Conservation (phyloP, 441 rosid species). For the Pelargonium fulgidum region DNA sequence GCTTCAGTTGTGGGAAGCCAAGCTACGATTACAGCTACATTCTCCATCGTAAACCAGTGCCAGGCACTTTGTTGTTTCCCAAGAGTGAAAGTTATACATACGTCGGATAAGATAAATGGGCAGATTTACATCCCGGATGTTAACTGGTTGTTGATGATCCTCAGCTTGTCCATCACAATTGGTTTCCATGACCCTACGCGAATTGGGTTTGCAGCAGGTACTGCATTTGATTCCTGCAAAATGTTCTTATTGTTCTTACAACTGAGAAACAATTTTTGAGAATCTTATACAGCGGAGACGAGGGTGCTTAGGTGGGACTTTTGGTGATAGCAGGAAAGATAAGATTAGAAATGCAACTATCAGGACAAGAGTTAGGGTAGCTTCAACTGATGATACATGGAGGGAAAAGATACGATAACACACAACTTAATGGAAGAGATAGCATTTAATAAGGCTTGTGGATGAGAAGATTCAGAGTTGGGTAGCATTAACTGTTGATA, state of each 20-base stretch:
- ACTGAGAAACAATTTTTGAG: not conserved
- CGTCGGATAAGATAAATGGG: constrained; percentile 49
- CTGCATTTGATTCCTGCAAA: not conserved
- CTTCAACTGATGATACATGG: no score
- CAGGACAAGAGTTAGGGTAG: no score
- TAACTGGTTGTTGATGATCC: constrained; percentile 58
- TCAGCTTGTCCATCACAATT: constrained; percentile 46
- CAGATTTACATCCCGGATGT: constrained; percentile 59
- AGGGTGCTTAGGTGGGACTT: no score
- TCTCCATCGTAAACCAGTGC: constrained; percentile 69
- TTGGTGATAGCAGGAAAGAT: no score
- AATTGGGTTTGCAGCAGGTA: constrained; percentile 54
- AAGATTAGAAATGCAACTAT: no score
- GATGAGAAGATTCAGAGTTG: no score
- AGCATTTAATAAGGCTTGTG: no score
- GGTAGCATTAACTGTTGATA: no score
- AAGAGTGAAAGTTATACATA: constrained; percentile 50
- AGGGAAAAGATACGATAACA: no score
- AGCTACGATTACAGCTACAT: constrained; percentile 60
- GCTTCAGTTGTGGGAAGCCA: constrained; percentile 65
- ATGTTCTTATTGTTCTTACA: not conserved
- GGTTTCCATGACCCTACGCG: constrained; percentile 34
- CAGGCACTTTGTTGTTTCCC: constrained; percentile 60
- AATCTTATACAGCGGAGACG: no score
- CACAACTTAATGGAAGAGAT: no score